Evolutionary conservation across 1,139 yeast genomes (phyloP).

Genomic region (Blastobotrys serpentis): DNA sequence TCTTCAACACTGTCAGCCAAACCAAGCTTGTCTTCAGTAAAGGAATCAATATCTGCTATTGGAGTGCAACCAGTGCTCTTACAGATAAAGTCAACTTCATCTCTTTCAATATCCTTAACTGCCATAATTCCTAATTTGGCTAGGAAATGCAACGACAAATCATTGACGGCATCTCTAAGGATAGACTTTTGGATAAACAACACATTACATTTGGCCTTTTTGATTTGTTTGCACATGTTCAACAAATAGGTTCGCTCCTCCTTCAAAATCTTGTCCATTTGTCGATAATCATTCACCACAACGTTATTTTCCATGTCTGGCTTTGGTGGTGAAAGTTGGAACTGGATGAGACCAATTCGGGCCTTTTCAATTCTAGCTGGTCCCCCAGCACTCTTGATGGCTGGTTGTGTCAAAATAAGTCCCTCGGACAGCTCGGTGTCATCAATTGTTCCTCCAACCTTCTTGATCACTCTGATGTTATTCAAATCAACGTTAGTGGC

Average conservation of each 20-base stretch:
- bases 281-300: constrained; percentile 95
- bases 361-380: constrained; percentile 95
- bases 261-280: constrained; percentile 96
- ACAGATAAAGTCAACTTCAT: constrained; percentile 90
- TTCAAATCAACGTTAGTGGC: constrained; percentile 77
- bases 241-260: constrained; percentile 95
- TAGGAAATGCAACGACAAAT: constrained; percentile 89
- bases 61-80: constrained; percentile 94
- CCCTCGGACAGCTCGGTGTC: constrained; percentile 94
- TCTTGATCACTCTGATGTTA: constrained; percentile 85
- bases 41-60: constrained; percentile 89
- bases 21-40: constrained; percentile 90
- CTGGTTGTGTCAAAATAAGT: constrained; percentile 88
- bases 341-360: constrained; percentile 84
- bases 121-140: constrained; percentile 92
- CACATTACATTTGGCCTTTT: constrained; percentile 95
- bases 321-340: constrained; percentile 96
- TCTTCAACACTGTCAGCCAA: constrained; percentile 91
- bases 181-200: constrained; percentile 90
- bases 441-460: constrained; percentile 96
- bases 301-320: constrained; percentile 99
- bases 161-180: constrained; percentile 95
- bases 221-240: constrained; percentile 92
- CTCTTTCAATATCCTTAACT: constrained; percentile 93
- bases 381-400: constrained; percentile 90